Evolutionary conservation across 2,329 filamentous ascomycete genomes (phyloP), one percentile per base, ranked within the genome.

Genomic region (Daldinia sp.): DNA sequence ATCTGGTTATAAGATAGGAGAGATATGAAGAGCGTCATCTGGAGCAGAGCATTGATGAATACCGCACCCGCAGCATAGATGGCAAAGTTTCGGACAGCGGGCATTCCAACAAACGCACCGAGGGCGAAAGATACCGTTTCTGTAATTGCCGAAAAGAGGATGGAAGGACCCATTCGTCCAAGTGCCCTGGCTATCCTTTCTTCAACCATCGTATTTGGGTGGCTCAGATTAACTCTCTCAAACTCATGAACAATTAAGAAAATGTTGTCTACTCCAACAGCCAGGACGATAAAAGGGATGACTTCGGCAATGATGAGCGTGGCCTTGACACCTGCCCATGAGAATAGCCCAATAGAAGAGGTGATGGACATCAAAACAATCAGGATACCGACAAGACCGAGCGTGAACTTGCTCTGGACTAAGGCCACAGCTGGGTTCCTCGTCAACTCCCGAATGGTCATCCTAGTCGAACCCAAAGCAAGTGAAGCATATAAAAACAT

Each of bases 201-300:
- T 73, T 97, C 92, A 2, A 99, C 91, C 79, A 92, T 87, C 70
- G 94, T 92, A 76, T 98, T 94, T 0, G 94, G 93, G 75, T 97
- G 92, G 79, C 92, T 97, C 73, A 94, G 83, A 76, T 99, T 99
- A 78, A 98, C 92, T 33, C 96, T 88, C 78, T 99, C 96, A 67
- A 99, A 97, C 80, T 99, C 96, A 80, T 99, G 96, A 0, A 99
- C 96, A 66, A 99, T 97, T 63, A 99, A 84, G 82, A 99, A 99
- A 75, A 99, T 98, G 77, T 99, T 99, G 85, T 99, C 96, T 2
- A 99, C 97, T 51, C 96, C 96, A 30, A 99, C 94, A 12, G 96
- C 96, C 20, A 99, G 84, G 9, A 99, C 95, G 71, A 99, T 90
- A 80, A 99, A 99, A 0, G 96, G 96, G 72, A 99, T 99, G 68